Evolutionary conservation across 768 basidiomycete species (phyloP), one percentile per base, ranked within the genome.

Genomic region (Amanita muscaria): DNA sequence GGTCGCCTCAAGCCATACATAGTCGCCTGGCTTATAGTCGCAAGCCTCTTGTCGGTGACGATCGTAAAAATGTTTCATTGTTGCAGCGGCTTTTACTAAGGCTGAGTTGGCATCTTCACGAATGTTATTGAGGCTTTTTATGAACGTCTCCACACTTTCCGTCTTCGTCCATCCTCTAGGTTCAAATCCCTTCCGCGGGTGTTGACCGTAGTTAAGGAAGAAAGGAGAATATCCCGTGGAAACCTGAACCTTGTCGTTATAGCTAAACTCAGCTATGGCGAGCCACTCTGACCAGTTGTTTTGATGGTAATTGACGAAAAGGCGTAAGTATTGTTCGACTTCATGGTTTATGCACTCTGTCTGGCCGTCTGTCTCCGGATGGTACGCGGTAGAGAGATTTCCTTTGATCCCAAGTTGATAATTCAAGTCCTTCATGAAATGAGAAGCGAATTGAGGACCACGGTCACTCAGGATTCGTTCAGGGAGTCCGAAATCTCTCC

Each of bases 311-410:
- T 49, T 49, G n/a, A 53, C 51, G 31, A 47, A 52, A 8, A 56
- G 50, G 0, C 48, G 40, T 1, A 59, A 48, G 21, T 53, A 58
- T 2, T 46, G 24, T 43, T 56, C 46, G 1, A 61, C 40, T 47
- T 58, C 54, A 40, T 56, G 50, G 23, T 61, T 61, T 2, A 50
- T 35, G 1, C 43, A 11, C 49, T 60, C 47, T 0, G 54, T 58
- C 18, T 45, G 40, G n/a, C 56, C 53, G 38, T 59, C 53, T 0
- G 53, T 52, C 46, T 61, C 47, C 0, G 52, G 54, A 35, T 56
- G 54, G 6, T 46, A 53, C 0, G 53, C 43, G 0, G 50, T 53
- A 0, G 50, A 53, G 1, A 40, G 14, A 5, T 44, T 47, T 2
- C 21, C 3, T 21, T 49, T 33, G 8, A 58, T 51, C 3, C 49